Evolutionary conservation across 352 stramenopile species (phyloP), one percentile per base, ranked within the genome.

Genomic region (Plasmopara viticola): DNA sequence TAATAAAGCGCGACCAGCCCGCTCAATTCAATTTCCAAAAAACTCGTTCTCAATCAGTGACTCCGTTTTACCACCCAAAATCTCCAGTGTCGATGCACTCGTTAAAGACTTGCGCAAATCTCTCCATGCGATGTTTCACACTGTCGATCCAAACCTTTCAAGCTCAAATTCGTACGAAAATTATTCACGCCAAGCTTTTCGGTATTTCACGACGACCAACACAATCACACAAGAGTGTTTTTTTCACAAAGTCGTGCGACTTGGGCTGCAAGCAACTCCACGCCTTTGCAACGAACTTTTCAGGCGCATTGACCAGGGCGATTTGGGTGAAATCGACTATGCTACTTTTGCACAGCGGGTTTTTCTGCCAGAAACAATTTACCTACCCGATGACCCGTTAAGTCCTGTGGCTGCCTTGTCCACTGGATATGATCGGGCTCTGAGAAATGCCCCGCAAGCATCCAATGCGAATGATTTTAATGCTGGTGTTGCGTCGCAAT

Each of bases 151-250:
- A 7, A 70, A 61, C 6, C 65, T 49, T 42, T 48, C 61, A 7
- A 70, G 62, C 6, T 67, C 51, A 3, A 81, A 50, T 15, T 48
- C 64, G 9, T 78, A 87, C 44, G 74, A 85, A 14, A 83, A 87
- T 46, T 83, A 68, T 44, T 75, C 60, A 25, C 64, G 76, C 39
- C 78, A 87, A 34, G 81, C 81, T 4, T 91, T 91, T 40, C 71
- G 71, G 9, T 85, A 75, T 56, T 91, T 90, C 55, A 91, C 81
- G 39, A 86, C 74, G 10, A 87, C 71, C 12, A 88, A 87, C 53
- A 72, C 66, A 14, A 88, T 91, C 57, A 81, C 74, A 0, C 60
- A 68, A 4, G 74, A 89, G 48, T 74, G 63, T 2, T 91, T 91
- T 45, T 68, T 85, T 10, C 61, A 74, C 62, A 83, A 82, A 28